Evolutionary conservation across 2,329 filamentous ascomycete genomes (phyloP).

Genomic region (Aspergillus tanneri): DNA sequence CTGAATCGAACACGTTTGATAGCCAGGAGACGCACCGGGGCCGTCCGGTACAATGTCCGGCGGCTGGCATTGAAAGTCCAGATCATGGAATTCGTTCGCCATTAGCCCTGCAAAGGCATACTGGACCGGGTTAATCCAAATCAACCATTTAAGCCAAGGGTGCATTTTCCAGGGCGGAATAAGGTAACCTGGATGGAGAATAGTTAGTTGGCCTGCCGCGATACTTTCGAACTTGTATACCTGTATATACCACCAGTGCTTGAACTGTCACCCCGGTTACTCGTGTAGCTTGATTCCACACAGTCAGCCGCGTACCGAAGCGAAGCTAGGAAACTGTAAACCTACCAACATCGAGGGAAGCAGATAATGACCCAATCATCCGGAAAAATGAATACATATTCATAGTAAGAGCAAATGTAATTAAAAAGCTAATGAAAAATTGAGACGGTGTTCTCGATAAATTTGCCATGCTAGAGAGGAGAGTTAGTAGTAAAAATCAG

Average conservation of each 20-base stretch:
- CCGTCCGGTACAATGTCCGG: slow-evolving; percentile 37
- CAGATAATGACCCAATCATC: slow-evolving; percentile 49
- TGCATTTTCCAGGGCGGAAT: slow-evolving; percentile 63
- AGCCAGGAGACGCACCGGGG: slow-evolving; percentile 45
- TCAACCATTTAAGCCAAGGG: slow-evolving; percentile 63
- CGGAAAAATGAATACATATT: slow-evolving; percentile 57
- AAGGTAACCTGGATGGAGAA: slow-evolving; percentile 53
- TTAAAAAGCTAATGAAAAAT: slow-evolving; percentile 61
- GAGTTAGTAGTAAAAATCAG: neutral
- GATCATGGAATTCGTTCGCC: slow-evolving; percentile 66
- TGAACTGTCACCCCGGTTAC: slow-evolving; percentile 52
- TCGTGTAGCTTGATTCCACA: slow-evolving; percentile 40
- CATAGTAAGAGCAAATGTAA: slow-evolving; percentile 56
- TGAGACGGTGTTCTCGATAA: slow-evolving; percentile 58
- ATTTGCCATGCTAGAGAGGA: slow-evolving; percentile 49
- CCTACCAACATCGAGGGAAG: slow-evolving; percentile 50
- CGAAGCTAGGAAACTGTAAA: neutral
- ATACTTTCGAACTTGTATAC: slow-evolving; percentile 15
- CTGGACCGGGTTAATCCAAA: slow-evolving; percentile 65
- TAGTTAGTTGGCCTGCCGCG: neutral
- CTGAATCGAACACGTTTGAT: slow-evolving; percentile 60
- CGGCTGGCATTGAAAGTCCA: slow-evolving; percentile 53
- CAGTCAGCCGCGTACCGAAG: neutral
- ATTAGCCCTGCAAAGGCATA: slow-evolving; percentile 69
- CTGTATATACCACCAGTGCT: slow-evolving; percentile 59